Evolutionary conservation across 805 yeast species (phyloP), one percentile per base, ranked within the genome.

Genomic region (Scheffersomyces stipitis): DNA sequence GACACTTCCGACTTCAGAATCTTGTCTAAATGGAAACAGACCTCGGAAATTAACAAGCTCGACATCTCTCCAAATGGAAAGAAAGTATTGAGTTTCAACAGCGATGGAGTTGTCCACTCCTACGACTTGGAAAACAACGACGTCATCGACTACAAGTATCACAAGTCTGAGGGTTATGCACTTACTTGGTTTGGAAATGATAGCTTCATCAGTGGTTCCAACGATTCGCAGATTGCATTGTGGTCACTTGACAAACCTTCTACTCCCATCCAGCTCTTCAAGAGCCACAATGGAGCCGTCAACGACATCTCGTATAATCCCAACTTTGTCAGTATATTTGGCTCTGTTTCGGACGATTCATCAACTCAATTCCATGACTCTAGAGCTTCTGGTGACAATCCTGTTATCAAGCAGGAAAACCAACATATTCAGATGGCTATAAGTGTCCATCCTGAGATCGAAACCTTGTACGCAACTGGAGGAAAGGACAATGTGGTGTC

Each of bases 401-500:
- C 81, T 3, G 69, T 73, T 4, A 66, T 80, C 38, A 63, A 64
- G 18, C 58, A 75, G 16, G 56, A 68, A 17, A 67, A 71, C 32
- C 64, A 62, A 3, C 83, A 75, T 31, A 77, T 80, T n/a, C 80
- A 86, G 46, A 85, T 83, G 52, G 73, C 85, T 1, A 74, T 84
- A 31, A 76, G 75, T 29, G 84, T 84, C 62, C 83, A 83, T 51
- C 83, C 86, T 0, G 58, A 62, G 4, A 35, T 77, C 13, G 58
- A 70, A 27, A 61, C 76, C 26, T 56, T 86, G 40, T 69, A 85
- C 32, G 90, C 83, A 10, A 84, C 93, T 1, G 96, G 85, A 15
- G 83, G 88, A 9, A 78, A 83, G 18, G 96, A 88, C 55, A 80
- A 81, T 49, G 64, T 80, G n/a, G 76, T 87, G 15, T 76, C 76